phyloP scores from a whole-genome alignment of 768 basidiomycete genomes.

The Dictyophora rubrovolvata region DNA sequence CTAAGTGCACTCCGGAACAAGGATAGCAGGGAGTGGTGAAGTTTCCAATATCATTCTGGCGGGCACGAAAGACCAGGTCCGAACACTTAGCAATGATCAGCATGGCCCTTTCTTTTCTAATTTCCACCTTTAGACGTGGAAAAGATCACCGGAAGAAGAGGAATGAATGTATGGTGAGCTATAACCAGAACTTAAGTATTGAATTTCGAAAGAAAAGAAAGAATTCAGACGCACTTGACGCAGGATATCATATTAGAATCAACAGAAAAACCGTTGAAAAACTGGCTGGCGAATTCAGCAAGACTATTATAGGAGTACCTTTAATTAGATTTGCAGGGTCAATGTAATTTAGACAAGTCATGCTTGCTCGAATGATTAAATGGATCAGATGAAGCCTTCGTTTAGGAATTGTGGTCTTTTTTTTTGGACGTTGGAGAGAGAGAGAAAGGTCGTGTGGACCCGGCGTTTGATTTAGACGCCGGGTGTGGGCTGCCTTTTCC shows the following conservation, averaged over 20 bases:
- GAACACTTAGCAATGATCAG: not conserved
- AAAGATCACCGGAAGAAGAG: not conserved
- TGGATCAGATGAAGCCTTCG: not conserved
- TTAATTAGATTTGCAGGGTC: not conserved
- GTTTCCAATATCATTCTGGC: not conserved
- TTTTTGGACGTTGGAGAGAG: not conserved
- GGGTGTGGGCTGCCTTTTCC: not conserved
- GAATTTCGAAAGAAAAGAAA: not conserved
- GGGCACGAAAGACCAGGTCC: constrained; percentile 5
- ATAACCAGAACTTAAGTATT: not conserved
- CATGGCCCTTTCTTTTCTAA: not conserved
- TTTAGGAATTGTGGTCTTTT: not conserved
- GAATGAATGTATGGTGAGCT: not conserved
- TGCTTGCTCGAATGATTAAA: not conserved
- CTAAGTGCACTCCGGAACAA: not conserved
- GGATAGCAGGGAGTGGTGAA: not conserved
- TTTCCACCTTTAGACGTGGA: not conserved
- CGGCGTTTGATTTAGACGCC: not conserved
- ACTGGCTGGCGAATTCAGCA: not conserved
- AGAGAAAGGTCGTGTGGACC: not conserved
- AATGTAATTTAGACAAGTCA: not conserved
- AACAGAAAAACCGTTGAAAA: not conserved
- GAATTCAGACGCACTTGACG: not conserved
- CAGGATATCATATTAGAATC: not conserved
- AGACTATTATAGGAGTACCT: not conserved